Base-by-base conservation (phyloP, 495 filamentous ascomycete species). In the Geopyxis carbonaria region DNA sequence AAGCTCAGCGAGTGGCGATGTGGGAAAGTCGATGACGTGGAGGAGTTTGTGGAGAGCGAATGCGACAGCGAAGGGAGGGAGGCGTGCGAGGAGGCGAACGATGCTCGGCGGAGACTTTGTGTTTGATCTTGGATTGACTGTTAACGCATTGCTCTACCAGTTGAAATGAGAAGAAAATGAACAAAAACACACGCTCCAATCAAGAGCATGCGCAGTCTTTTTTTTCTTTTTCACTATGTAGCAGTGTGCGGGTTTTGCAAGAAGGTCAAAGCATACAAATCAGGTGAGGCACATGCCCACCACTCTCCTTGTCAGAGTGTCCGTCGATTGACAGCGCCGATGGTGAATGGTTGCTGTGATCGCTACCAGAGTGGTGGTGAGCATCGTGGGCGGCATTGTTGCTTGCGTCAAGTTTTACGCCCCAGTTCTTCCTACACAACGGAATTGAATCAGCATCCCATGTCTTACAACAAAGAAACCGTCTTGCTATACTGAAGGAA, bases 281-380 rank as follows among this genome's bases (percentile, higher is more conserved):
- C 31, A 72, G 60, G 57, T 76, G 72, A 38, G 74, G 69, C 37
- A 69, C 66, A 58, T 76, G 72, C 42, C 56, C 40, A 20, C 43
- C 10, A 28, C 11, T 44, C 34, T 56, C 53, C 33, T 44, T 56
- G 23, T 56, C 53, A 14, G 52, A 56, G 34, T 33, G 23, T 11
- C 52, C 38, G 30, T 53, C 50, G 23, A 48, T 36, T 2, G 50
- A 47, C 34, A 48, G 42, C 19, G 50, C 21, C 5, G 48, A 48
- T 19, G 50, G 50, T 9, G 50, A 53, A 27, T 43, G 33, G 5
- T 51, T 43, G 7, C 14, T 15, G 20, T 39, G 13, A 21, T 13
- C 36, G 24, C 18, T 21, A 18, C n/a, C 36, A 7, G 9, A 9
- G 8, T 7, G 18, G n/a, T 8, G 13, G 34, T 37, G 34, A 2